Base-by-base conservation (phyloP, 2,329 filamentous ascomycete species). In the Gnomoniopsis smithogilvyi region DNA sequence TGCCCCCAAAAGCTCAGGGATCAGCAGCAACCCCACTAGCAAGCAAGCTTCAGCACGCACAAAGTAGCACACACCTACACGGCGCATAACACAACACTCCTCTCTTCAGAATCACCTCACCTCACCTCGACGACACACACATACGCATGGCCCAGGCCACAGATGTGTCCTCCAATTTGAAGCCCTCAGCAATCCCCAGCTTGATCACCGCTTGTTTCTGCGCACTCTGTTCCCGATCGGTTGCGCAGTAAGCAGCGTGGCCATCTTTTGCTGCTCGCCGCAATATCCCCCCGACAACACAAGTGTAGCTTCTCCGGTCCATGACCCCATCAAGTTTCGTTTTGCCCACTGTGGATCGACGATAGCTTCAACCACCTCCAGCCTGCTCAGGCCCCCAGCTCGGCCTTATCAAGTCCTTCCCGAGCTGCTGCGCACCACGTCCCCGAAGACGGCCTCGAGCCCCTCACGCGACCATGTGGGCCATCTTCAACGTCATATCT, bases 401-500 rank as follows among this genome's bases (percentile, higher is more conserved):
- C 53, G 26, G 51, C n/a, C 43, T 17, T 19, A 12, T 54, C 43
- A 22, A 47, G 43, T 45, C 17, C 34, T 21, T 22, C 14, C 30
- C 21, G 19, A 45, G n/a, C 33, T 54, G n/a, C 33, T 54, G n/a
- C 43, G 19, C 50, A 49, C 36, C 56, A 43, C 21, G 17, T 36
- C n/a, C 11, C 38, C 41, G 24, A 10, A 78, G 33, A 54, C 46
- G 19, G 36, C 17, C 12, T 49, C 15, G 15, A 36, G 48, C 8
- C 34, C 43, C 21, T n/a, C 22, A 46, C n/a, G 17, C 34, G 55
- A 59, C 54, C 38, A 96, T 96, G 91, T 92, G 89, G 81, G 84
- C 81, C 89, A 81, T 94, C 75, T 86, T 93, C 75, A 88, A 89
- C 72, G 83, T 89, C 73, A 72, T 93, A 67, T 91, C 91, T 70